Conservation (phyloP, 2,329 filamentous ascomycete genomes). For the Colletotrichum melonis region DNA sequence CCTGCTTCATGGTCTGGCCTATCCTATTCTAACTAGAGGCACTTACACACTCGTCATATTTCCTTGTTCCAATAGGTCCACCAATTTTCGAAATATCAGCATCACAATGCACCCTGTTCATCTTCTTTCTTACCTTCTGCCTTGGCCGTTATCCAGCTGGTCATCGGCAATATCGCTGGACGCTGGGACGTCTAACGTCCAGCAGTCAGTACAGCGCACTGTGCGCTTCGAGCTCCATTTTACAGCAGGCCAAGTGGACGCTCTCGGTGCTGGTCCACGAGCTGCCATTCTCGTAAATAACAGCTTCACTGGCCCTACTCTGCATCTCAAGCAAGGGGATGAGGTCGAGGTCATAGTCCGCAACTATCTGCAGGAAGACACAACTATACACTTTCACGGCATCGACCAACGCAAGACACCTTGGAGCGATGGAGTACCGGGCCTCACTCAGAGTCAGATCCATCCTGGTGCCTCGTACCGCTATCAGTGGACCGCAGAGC, state of each 20-base stretch:
- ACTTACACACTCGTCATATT: too few relatives aligned
- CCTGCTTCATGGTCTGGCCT: too few relatives aligned
- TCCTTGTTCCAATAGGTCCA: too few relatives aligned
- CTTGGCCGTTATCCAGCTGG: neutral
- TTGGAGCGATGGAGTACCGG: constrained; percentile 59
- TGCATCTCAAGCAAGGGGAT: constrained; percentile 34
- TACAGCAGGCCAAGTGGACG: neutral
- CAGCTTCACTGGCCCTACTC: constrained; percentile 31
- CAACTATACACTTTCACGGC: constrained; percentile 45
- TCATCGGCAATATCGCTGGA: neutral
- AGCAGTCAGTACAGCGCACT: neutral
- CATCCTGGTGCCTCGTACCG: constrained; percentile 46
- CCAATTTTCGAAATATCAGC: too few relatives aligned
- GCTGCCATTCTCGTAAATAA: constrained; percentile 29
- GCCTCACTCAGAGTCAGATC: constrained; percentile 55
- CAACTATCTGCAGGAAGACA: constrained; percentile 44
- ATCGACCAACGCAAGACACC: constrained; percentile 40
- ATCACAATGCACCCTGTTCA: too few relatives aligned
- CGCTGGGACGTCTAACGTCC: neutral
- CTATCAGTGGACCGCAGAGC: constrained; percentile 42
- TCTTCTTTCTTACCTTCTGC: too few relatives aligned
- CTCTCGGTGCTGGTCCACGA: neutral
- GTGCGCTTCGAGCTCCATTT: constrained; percentile 8
- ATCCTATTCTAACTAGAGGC: too few relatives aligned
- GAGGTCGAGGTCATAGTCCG: constrained; percentile 38